Evolutionary conservation across 2,329 filamentous ascomycete species (phyloP), one percentile per base, ranked within the genome.

Genomic region (Venturia oleaginea): DNA sequence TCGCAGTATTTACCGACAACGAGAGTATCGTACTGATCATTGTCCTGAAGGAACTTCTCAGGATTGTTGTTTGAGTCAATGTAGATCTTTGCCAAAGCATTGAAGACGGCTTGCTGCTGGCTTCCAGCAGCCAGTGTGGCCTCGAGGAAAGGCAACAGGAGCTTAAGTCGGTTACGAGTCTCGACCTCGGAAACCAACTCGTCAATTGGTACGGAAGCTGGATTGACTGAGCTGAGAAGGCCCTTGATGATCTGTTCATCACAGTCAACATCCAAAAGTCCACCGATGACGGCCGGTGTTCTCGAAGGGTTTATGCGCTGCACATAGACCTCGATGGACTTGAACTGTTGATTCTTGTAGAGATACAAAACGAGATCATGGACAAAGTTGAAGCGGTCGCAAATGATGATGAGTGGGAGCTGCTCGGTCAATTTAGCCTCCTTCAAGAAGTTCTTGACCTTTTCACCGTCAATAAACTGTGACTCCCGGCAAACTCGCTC

Each of bases 361-460:
- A 99, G 85, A 78, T 94, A 97, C 27, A 99, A 84, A 55, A 99
- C 91, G 72, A 99, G 79, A 72, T 99, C 94, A 73, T 99, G 94
- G 51, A 97, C 91, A 73, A 99, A 96, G 80, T 97, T 96, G 84
- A 95, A 97, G n/a, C 93, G 91, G 74, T 99, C 94, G 78, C 95
- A 99, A 66, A 99, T 92, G 70, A 97, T 97, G 78, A 99, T 99
- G 64, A 99, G 81, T 54, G 94, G 94, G 54, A 99, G 83, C 79
- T 97, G 93, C 76, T 99, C 94, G 1, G 88, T 87, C 55, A 99
- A 82, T 69, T 88, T 89, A 64, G 94, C 93, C 76, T 99, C 95
- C 80, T 99, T 99, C 67, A 99, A 81, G 85, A 97, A 99, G 81
- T 99, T 99, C 83, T 97, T 97, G 65, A 97, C 91, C 82, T 96